Conservation (phyloP, 345 rosid species). For the Laguncularia racemosa region DNA sequence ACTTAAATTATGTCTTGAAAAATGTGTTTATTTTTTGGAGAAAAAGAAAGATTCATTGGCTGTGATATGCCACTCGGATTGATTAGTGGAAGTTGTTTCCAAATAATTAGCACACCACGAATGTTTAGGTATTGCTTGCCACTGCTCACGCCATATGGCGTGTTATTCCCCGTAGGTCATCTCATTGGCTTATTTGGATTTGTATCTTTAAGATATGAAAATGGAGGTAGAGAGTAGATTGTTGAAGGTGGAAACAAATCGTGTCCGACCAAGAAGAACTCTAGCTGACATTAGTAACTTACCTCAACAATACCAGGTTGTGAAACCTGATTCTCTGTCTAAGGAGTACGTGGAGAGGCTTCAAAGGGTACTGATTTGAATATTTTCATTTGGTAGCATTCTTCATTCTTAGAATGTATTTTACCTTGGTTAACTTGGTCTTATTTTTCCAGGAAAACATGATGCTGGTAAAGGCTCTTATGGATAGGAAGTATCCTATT, state of each 20-base stretch:
- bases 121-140: too few species aligned
- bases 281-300: slow-evolving; percentile 55
- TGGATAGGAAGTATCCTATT: slow-evolving; percentile 41
- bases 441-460: slow-evolving; percentile 44
- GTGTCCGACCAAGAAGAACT: slow-evolving; percentile 21
- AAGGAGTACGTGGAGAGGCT: slow-evolving; percentile 34
- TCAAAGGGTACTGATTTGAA: slow-evolving; percentile 26
- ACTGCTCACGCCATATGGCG: too few species aligned
- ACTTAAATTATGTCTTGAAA: too few species aligned
- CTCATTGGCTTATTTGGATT: too few species aligned
- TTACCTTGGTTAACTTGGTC: slow-evolving; percentile 8
- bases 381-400: background rate
- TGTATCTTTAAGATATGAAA: slow-evolving; percentile 15
- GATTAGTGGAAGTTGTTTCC: too few species aligned
- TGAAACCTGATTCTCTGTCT: slow-evolving; percentile 19
- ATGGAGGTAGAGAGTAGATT: slow-evolving; percentile 24
- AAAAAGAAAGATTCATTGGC: too few species aligned
- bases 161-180: too few species aligned
- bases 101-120: too few species aligned
- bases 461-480: slow-evolving; percentile 34
- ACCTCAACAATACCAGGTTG: slow-evolving; percentile 25
- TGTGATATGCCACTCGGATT: too few species aligned
- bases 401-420: slow-evolving; percentile 2
- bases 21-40: too few species aligned
- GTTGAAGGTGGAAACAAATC: slow-evolving; percentile 19